A percentile compares a stretch with the other conserved stretches of the same genome.
phyloP scores from a whole-genome alignment of 176 grass and related monocot species.

The Alopecurus myosuroides region DNA sequence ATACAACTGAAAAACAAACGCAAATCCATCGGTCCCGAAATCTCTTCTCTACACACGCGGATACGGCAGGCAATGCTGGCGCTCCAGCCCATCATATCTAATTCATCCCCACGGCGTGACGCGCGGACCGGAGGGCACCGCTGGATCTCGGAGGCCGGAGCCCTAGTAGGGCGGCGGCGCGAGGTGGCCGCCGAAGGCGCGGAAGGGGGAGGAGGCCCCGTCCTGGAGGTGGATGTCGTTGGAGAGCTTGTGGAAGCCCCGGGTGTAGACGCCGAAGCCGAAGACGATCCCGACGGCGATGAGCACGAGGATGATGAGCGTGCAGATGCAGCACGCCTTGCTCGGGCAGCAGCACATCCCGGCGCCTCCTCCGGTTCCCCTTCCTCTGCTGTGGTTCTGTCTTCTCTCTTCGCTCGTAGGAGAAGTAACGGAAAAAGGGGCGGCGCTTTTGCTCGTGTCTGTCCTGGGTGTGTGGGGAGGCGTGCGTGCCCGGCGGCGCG shows the following conservation, averaged over 20 bases:
- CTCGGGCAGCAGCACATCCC: conserved; percentile 85
- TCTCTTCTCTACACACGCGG: background rate
- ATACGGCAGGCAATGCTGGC: background rate
- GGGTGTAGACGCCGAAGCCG: conserved; percentile 76
- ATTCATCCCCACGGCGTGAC: background rate
- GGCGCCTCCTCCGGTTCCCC: background rate
- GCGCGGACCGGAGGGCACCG: background rate
- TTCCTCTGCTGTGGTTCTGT: background rate
- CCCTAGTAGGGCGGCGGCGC: conserved; percentile 8
- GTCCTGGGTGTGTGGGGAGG: background rate
- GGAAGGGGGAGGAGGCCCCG: background rate
- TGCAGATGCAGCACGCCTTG: conserved; percentile 84
- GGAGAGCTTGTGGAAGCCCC: conserved; percentile 80
- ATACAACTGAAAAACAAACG: background rate
- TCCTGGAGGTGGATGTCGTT: conserved; percentile 37
- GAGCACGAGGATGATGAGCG: conserved; percentile 55
- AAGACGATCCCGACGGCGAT: conserved; percentile 67
- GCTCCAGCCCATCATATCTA: too few relatives aligned
- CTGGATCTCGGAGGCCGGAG: background rate
- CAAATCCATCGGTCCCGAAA: background rate
- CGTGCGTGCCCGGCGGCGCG: background rate
- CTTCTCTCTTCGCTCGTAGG: background rate
- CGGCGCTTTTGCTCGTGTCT: background rate
- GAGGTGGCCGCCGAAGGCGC: conserved; percentile 29
- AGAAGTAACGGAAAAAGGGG: background rate